Percentiles rank a stretch among this genome's conserved stretches.
These are phyloP conservation scores for Claviceps sp. DNA, from an alignment of 2,329 filamentous ascomycete species.

Conservation along the genomic window DNA sequence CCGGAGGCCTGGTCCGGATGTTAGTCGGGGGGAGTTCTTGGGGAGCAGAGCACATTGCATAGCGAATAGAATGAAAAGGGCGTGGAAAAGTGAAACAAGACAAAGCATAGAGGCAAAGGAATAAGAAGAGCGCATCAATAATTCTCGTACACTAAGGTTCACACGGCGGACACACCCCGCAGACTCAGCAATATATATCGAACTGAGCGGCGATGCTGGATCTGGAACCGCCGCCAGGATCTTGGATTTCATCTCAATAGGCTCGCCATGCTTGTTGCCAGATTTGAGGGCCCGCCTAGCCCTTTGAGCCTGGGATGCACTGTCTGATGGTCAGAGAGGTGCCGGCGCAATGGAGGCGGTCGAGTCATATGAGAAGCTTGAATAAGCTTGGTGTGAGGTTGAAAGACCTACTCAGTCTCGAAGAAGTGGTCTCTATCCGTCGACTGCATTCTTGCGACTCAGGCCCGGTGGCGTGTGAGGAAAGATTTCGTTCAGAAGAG, in stretches of 20 bases:
- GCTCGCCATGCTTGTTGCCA: constrained; percentile 67
- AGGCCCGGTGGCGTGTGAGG: not conserved
- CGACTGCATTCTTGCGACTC: constrained; percentile 46
- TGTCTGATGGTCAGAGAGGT: constrained; percentile 12
- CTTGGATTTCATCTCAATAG: constrained; percentile 72
- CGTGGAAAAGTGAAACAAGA: not conserved
- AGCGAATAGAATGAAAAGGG: not conserved
- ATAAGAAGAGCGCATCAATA: not conserved
- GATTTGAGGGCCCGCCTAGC: constrained; percentile 56
- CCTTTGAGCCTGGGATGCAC: constrained; percentile 34
- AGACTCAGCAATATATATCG: constrained; percentile 74
- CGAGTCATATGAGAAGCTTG: not conserved
- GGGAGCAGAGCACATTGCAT: not conserved
- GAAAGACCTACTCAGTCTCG: constrained; percentile 62
- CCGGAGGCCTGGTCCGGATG: constrained; percentile 17
- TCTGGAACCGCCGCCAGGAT: constrained; percentile 63
- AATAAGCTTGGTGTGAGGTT: not conserved
- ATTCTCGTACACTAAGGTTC: constrained; percentile 5
- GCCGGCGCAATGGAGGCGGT: not conserved
- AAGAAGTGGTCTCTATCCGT: constrained; percentile 76
- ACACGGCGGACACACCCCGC: constrained; percentile 67
- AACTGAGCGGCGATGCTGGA: constrained; percentile 41
- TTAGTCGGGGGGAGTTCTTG: not conserved
- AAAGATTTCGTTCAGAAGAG: not conserved
- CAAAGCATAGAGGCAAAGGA: too few relatives aligned